Base-by-base conservation (phyloP, 192 early-diverging fungal genomes). In the Obelidium mucronatum region DNA sequence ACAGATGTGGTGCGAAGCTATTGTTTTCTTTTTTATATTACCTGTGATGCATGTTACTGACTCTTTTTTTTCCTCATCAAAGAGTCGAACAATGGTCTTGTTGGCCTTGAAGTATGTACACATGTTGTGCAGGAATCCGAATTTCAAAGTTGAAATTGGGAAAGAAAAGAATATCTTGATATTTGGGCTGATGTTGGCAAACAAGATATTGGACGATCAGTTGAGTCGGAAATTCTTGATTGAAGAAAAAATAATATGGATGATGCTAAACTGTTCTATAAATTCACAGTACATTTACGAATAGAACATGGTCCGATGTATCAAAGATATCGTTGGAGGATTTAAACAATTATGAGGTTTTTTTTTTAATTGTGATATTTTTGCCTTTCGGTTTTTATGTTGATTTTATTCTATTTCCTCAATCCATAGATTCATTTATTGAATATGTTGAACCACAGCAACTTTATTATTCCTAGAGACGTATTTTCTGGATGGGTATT, bases 131-230 rank as follows among this genome's bases (percentile, higher is more conserved):
- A 28, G 15, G 17, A 24, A 44, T 2, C 60, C 72, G 8, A n/a
- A 22, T n/a, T 74, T 58, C 51, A 37, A 59, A 0, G 60, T 63
- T 74, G 56, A 61, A 40, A 5, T 24, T 4, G 72, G 72, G 33
- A 62, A 56, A 1, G 72, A 74, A 74, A 74, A 74, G 37, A 74
- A 74, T 54, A n/a, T 74, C 8, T 48, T 74, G 6, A 74, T 63
- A 2, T 74, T 74, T 62, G 72, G 72, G 22, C 48, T 74, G 37
- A 74, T 74, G 72, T 40, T 74, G n/a, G 56, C 72, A 62, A 74
- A 74, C 60, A 74, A 74, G 42, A 74, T 74, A 22, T 33, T 74
- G 56, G 72, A 74, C 34, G 72, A 74, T 63, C 72, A 74, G 72
- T 74, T 60, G 31, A 33, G 60, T 31, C 24, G 30, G 22, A 19